phyloP scores from a whole-genome alignment of 768 basidiomycete genomes.

The Phanerodontia chrysosporium region DNA sequence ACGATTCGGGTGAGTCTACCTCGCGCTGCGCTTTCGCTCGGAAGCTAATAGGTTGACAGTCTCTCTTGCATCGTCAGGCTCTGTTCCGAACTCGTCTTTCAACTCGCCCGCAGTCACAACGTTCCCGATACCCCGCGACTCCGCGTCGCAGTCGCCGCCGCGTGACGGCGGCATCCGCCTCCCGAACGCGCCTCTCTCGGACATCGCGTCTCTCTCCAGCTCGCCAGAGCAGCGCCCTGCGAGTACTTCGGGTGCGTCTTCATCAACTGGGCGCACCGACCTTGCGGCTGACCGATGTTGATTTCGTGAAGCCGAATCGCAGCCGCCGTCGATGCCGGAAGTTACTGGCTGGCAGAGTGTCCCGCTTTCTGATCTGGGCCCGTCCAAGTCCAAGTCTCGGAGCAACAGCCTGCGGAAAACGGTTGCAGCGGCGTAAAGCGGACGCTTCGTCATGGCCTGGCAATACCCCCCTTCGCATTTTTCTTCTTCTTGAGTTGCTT shows the following conservation, averaged over 20 bases:
- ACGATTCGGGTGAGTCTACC: conserved; percentile 60
- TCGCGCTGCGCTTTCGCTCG: conserved; percentile 18
- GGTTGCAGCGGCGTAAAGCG: conserved; percentile 8
- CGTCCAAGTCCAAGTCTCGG: conserved; percentile 18
- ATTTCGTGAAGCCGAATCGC: conserved; percentile 13
- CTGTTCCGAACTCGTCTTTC: conserved; percentile 59
- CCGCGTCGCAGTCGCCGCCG: conserved; percentile 34
- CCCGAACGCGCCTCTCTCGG: conserved; percentile 67
- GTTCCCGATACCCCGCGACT: conserved; percentile 56
- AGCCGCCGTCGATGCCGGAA: conserved; percentile 21
- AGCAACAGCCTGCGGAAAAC: conserved; percentile 18
- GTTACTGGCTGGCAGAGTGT: conserved; percentile 34
- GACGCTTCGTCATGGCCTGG: neutral
- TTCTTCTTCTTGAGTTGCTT: neutral
- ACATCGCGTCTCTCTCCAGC: conserved; percentile 51
- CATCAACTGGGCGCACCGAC: conserved; percentile 24
- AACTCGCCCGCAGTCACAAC: conserved; percentile 58
- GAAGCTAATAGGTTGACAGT: conserved; percentile 23
- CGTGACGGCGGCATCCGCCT: conserved; percentile 64
- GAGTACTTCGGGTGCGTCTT: neutral
- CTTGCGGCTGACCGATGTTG: conserved; percentile 20
- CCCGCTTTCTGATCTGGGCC: conserved; percentile 24
- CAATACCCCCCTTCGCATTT: conserved; percentile 3
- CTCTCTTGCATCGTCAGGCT: conserved; percentile 45
- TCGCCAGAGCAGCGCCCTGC: conserved; percentile 15